phyloP scores from a whole-genome alignment of 2,329 filamentous ascomycete genomes.

The Coleophoma eucalyptorum region DNA sequence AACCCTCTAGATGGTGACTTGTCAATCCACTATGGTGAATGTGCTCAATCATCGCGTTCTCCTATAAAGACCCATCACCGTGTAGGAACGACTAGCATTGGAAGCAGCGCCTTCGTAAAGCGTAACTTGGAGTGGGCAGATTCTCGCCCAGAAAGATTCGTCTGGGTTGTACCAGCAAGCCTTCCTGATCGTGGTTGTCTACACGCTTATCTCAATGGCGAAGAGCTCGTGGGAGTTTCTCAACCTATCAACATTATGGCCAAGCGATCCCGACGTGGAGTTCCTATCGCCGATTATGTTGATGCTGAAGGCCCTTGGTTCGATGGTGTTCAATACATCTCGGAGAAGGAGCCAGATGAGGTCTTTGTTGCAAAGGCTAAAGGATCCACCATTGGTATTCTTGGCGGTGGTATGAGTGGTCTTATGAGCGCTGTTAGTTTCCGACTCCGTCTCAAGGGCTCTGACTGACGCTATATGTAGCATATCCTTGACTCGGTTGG shows the following conservation, averaged over 20 bases:
- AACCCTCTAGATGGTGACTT: conserved; percentile 68
- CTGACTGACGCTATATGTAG: conserved; percentile 5
- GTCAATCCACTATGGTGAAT: conserved; percentile 32
- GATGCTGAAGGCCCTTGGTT: conserved; percentile 54
- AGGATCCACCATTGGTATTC: conserved; percentile 55
- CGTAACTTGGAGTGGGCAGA: conserved; percentile 40
- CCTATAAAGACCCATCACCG: conserved; percentile 29
- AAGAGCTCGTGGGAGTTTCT: background rate
- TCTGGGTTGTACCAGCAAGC: conserved; percentile 27
- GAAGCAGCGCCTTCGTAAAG: conserved; percentile 35
- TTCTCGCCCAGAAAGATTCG: conserved; percentile 32
- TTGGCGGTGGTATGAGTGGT: conserved; percentile 63
- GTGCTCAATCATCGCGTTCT: conserved; percentile 34
- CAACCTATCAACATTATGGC: background rate
- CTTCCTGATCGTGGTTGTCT: conserved; percentile 24
- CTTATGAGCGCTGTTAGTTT: conserved; percentile 43
- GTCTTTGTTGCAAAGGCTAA: conserved; percentile 52
- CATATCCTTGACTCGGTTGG: conserved; percentile 44
- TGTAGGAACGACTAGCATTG: conserved; percentile 27
- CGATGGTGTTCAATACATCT: conserved; percentile 56
- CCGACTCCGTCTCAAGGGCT: too few relatives aligned
- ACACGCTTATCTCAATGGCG: conserved; percentile 16
- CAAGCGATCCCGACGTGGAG: background rate
- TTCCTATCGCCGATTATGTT: conserved; percentile 5
- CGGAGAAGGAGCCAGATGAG: conserved; percentile 47